Conservation (phyloP, 208 protist species). For the Leishmania aethiopica region DNA sequence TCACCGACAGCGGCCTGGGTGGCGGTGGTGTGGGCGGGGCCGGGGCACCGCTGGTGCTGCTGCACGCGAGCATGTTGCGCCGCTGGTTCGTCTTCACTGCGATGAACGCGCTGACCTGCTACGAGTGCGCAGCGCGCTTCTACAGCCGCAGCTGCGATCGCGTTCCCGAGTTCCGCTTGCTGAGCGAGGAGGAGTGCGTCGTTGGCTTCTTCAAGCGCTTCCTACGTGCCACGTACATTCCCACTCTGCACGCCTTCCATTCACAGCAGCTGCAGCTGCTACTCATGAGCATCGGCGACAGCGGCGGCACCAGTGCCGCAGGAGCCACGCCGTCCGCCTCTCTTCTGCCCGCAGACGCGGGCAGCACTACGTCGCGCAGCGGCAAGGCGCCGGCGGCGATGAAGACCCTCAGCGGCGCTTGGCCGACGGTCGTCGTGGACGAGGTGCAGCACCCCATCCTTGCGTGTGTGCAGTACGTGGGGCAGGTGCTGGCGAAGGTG, state of each 20-base stretch:
- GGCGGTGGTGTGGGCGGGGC: constrained; percentile 18
- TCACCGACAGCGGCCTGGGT: constrained; percentile 31
- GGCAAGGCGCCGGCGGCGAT: constrained; percentile 14
- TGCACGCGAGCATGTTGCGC: constrained; percentile 58
- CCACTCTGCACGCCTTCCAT: constrained; percentile 72
- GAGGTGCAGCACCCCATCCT: constrained; percentile 58
- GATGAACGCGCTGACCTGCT: constrained; percentile 90
- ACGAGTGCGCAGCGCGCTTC: constrained; percentile 70
- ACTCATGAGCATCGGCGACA: constrained; percentile 49
- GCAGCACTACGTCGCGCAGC: background rate
- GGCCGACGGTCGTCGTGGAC: constrained; percentile 61
- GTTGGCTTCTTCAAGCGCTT: constrained; percentile 72
- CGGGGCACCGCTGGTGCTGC: constrained; percentile 43
- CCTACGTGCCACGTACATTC: constrained; percentile 69
- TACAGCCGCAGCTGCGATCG: constrained; percentile 60
- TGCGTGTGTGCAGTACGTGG: constrained; percentile 77
- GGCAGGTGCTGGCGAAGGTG: constrained; percentile 72
- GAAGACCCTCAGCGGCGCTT: constrained; percentile 30
- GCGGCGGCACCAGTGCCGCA: constrained; percentile 3
- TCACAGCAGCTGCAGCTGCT: constrained; percentile 61
- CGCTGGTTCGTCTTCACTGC: constrained; percentile 85
- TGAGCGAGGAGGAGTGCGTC: constrained; percentile 55
- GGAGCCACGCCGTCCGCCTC: background rate
- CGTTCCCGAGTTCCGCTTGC: constrained; percentile 42
- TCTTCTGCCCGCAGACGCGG: background rate